Evolutionary conservation across 768 basidiomycete species (phyloP).

Genomic region (Harrya chromipes): DNA sequence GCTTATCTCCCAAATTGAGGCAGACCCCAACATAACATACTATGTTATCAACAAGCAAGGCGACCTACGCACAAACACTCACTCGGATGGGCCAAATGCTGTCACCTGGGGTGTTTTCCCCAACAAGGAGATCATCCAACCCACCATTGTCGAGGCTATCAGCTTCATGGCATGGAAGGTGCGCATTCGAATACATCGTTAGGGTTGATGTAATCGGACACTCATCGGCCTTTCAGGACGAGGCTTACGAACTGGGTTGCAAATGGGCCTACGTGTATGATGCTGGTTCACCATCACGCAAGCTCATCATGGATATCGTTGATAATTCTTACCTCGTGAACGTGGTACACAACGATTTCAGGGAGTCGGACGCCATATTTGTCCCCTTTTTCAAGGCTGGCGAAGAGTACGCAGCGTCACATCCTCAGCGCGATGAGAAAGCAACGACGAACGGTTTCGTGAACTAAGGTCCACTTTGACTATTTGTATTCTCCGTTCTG

Average conservation of each 20-base stretch:
- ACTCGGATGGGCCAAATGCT: slow-evolving; percentile 95
- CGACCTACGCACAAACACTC: slow-evolving; percentile 91
- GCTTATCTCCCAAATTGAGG: slow-evolving; percentile 79
- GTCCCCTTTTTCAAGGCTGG: slow-evolving; percentile 79
- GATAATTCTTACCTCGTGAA: slow-evolving; percentile 84
- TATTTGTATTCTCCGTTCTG: not conserved
- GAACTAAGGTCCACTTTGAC: slow-evolving; percentile 16
- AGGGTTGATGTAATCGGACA: not conserved
- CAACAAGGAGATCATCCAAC: slow-evolving; percentile 93
- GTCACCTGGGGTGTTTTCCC: slow-evolving; percentile 99
- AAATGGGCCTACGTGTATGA: slow-evolving; percentile 93
- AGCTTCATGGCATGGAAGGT: slow-evolving; percentile 99
- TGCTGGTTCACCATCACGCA: slow-evolving; percentile 65
- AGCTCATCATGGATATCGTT: slow-evolving; percentile 77
- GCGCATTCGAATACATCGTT: slow-evolving; percentile 13
- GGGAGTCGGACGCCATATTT: slow-evolving; percentile 80
- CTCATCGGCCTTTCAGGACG: slow-evolving; percentile 56
- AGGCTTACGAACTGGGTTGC: slow-evolving; percentile 87
- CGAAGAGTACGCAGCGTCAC: slow-evolving; percentile 49
- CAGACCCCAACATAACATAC: slow-evolving; percentile 88
- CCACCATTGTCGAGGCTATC: slow-evolving; percentile 94
- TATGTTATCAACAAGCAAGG: slow-evolving; percentile 97
- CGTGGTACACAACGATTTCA: slow-evolving; percentile 96
- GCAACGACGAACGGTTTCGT: slow-evolving; percentile 39
- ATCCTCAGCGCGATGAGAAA: slow-evolving; percentile 28